Base-by-base conservation (phyloP, 352 stramenopile species). In the Phytophthora hybrid region DNA sequence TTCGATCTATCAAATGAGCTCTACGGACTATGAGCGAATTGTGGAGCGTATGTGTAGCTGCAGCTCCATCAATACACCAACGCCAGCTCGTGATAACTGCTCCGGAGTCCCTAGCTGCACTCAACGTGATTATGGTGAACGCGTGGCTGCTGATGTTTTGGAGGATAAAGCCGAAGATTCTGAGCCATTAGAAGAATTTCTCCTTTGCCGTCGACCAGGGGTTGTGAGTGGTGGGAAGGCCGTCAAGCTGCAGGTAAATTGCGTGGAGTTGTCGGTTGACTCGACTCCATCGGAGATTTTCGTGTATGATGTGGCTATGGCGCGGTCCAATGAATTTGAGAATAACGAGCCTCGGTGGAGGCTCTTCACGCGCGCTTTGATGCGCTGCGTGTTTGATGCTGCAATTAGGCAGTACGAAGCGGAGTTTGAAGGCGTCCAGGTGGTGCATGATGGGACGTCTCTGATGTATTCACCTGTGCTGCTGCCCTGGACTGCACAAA, bases 381-480 rank as follows among this genome's bases (percentile, higher is more conserved):
- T 51, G 44, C 18, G 16, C 16, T 18, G 44, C 18, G 41, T 23
- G 44, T 21, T 21, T n/a, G 7, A n/a, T 1, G 16, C 16, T 51
- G 44, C 18, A 51, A 21, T n/a, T 9, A 7, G 44, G 16, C 44
- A 51, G 44, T 51, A 51, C 18, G 44, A 14, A 10, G 16, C 16
- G 19, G 16, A 51, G 14, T 23, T 51, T 21, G 44, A 7, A 51
- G 44, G 44, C 44, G 16, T 21, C 16, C 44, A 9, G 44, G 18
- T 51, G 44, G 18, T 51, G 44, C 18, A 51, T n/a, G 44, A 51
- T n/a, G 16, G 44, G n/a, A 16, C 14, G 18, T 51, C 44, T 21
- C 44, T 51, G 44, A 51, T 51, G 44, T 51, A 51, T 51, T 51
- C 44, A 19, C 44, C 44, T 21, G 44, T 51, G 44, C 44, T 51